These are phyloP conservation scores for Pontederia paniculata DNA, from an alignment of 176 grass and related monocot genomes.

Conservation along the genomic window DNA sequence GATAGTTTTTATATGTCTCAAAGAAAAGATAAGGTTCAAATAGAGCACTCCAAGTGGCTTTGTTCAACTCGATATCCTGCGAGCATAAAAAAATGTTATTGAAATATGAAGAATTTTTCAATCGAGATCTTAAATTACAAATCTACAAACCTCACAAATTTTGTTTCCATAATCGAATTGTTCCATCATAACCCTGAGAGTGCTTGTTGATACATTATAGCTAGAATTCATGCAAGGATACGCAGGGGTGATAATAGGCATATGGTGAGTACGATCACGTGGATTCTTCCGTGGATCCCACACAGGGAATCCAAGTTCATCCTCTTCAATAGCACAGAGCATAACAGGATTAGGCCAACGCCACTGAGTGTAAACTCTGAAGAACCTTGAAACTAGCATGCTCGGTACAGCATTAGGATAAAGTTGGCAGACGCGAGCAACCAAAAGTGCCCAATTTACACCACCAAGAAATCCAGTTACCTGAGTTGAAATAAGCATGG, in stretches of 20 bases:
- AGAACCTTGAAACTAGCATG: constrained; percentile 90
- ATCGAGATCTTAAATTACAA: background rate
- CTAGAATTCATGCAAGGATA: constrained; percentile 99
- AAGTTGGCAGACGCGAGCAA: constrained; percentile 78
- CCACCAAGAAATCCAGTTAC: constrained; percentile 96
- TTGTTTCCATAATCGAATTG: constrained; percentile 81
- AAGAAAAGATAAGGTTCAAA: constrained; percentile 84
- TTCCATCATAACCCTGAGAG: constrained; percentile 81
- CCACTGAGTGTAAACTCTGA: constrained; percentile 90
- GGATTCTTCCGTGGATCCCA: constrained; percentile 95
- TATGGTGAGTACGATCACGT: constrained; percentile 70
- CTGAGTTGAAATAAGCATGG: constrained; percentile 23
- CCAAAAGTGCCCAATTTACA: constrained; percentile 90
- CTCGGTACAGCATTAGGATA: constrained; percentile 91
- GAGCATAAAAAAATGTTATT: constrained; percentile 1
- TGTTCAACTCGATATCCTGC: constrained; percentile 90
- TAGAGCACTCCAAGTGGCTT: constrained; percentile 59
- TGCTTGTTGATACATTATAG: constrained; percentile 95
- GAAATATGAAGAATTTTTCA: background rate
- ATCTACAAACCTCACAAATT: constrained; percentile 56
- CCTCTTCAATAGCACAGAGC: constrained; percentile 81
- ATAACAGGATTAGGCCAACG: constrained; percentile 91
- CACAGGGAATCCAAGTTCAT: constrained; percentile 76
- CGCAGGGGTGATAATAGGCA: constrained; percentile 96
- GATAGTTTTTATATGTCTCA: constrained; percentile 90